These are phyloP conservation scores for Sphaerulina musiva DNA, from an alignment of 2,329 filamentous ascomycete species.

Conservation along the genomic window DNA sequence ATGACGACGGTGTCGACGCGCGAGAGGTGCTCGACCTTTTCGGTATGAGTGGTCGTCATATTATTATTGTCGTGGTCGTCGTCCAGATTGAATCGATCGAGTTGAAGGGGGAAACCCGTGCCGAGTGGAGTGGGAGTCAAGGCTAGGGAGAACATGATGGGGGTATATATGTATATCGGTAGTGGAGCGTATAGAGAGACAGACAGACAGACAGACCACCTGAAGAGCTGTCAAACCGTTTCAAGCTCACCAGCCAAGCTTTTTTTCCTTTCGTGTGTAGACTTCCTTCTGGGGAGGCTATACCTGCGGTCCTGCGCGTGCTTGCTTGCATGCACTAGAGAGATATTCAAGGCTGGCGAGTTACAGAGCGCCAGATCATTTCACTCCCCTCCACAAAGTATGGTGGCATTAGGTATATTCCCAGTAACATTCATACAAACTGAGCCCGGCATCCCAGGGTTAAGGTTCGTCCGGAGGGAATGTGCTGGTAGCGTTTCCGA, in stretches of 20 bases:
- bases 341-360: neutral
- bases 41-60: neutral
- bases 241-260: too few species aligned
- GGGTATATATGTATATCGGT: neutral
- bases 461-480: neutral
- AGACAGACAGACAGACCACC: too few species aligned
- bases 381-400: neutral
- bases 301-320: too few species aligned
- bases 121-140: neutral
- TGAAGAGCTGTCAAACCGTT: neutral
- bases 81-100: slow-evolving; percentile 1
- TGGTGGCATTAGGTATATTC: neutral
- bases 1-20: neutral
- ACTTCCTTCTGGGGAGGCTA: too few species aligned
- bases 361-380: neutral
- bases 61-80: neutral
- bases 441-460: neutral
- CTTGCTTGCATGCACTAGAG: too few species aligned
- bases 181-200: too few species aligned
- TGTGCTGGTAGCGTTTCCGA: neutral
- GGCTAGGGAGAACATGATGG: neutral
- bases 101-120: slow-evolving; percentile 4
- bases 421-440: neutral
- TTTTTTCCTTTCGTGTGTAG: too few species aligned
- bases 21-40: slow-evolving; percentile 1